Evolutionary conservation across 2,329 filamentous ascomycete species (phyloP).

Genomic region (Blastomyces emzantsi): DNA sequence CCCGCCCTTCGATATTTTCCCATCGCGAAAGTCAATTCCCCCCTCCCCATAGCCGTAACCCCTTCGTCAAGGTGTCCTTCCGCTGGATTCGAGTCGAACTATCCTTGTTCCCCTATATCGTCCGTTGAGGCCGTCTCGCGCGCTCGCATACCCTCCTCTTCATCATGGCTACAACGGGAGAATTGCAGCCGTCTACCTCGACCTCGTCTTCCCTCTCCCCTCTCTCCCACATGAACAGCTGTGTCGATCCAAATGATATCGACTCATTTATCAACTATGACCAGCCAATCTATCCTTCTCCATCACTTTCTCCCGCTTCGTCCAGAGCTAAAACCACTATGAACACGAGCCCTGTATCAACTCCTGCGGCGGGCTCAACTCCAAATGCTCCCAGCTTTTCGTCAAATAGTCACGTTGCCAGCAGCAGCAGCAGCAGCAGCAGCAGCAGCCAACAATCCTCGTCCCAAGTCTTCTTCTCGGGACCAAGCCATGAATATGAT

Average conservation of each 20-base stretch:
- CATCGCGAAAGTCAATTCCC: no score
- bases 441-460: constrained; percentile 18
- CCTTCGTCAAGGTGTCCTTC: background rate
- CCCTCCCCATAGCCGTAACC: no score
- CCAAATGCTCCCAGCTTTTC: constrained; percentile 26
- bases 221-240: constrained; percentile 23
- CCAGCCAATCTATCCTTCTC: constrained; percentile 34
- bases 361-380: constrained; percentile 23
- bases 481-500: constrained; percentile 90
- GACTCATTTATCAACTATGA: constrained; percentile 42
- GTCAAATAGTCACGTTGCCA: constrained; percentile 17
- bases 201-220: constrained; percentile 18
- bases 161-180: constrained; percentile 16
- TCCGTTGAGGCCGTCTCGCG: background rate
- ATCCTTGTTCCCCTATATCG: background rate
- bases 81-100: background rate
- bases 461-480: constrained; percentile 52
- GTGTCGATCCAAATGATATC: constrained; percentile 36
- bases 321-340: constrained; percentile 10
- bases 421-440: background rate
- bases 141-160: background rate
- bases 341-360: constrained; percentile 10
- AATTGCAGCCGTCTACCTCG: constrained; percentile 20
- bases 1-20: background rate
- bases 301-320: constrained; percentile 16